Percentiles rank a stretch among this genome's conserved stretches.
phyloP scores from a whole-genome alignment of 164 flowering plant genomes.

The Magnolia sinica region DNA sequence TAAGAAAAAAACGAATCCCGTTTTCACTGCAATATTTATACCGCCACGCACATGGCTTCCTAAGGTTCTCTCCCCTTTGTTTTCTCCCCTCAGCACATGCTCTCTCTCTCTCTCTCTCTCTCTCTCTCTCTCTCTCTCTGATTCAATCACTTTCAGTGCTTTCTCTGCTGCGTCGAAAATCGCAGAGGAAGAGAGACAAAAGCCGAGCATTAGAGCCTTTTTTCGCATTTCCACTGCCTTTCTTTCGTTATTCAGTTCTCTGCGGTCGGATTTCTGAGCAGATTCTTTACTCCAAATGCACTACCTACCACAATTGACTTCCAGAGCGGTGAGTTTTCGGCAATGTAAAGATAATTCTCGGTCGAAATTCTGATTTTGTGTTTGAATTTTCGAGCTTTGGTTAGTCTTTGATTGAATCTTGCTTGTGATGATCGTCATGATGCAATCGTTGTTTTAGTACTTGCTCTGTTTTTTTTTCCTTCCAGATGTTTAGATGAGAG shows the following conservation, averaged over 20 bases:
- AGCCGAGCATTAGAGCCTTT: neutral
- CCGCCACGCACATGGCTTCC: constrained; percentile 67
- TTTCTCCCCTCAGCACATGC: constrained; percentile 29
- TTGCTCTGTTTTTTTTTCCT: neutral
- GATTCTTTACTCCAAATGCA: constrained; percentile 1
- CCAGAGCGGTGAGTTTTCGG: neutral
- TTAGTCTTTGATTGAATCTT: neutral
- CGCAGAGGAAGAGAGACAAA: neutral
- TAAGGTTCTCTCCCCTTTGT: constrained; percentile 19
- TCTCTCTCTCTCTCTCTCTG: constrained; percentile 11
- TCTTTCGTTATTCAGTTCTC: constrained; percentile 11
- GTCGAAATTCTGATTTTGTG: neutral
- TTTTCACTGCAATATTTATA: constrained; percentile 21
- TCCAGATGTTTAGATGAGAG: neutral
- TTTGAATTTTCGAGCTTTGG: neutral
- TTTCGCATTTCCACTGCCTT: constrained; percentile 12
- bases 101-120: constrained; percentile 21
- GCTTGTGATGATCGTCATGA: neutral
- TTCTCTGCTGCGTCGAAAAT: neutral
- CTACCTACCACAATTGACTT: neutral
- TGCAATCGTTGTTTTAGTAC: neutral
- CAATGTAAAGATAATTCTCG: neutral
- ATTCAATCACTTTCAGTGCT: neutral
- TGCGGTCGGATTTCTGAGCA: constrained; percentile 13
- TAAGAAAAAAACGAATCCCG: neutral